Evolutionary conservation across 305 asterid genomes (phyloP).

Genomic region (Ruellia speciosa): DNA sequence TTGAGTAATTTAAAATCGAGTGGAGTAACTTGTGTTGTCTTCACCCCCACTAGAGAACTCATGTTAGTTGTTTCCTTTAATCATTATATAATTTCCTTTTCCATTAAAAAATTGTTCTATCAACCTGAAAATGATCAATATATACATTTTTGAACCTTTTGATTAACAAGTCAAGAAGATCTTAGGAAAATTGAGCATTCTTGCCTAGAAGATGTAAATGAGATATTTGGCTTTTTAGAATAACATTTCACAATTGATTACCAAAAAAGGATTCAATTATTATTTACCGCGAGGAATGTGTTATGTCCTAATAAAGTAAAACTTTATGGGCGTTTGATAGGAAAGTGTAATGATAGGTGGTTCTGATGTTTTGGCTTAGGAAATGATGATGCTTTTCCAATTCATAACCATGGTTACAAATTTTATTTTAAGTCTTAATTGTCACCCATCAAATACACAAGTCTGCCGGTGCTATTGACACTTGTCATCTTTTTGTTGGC

Average conservation of each 20-base stretch:
- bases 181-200: slow-evolving; percentile 6
- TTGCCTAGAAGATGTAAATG: slow-evolving; percentile 1
- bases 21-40: too few species aligned
- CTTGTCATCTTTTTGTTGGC: background rate
- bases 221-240: slow-evolving; percentile 1
- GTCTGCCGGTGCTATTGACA: background rate
- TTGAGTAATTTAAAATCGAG: too few species aligned
- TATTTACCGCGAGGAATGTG: too few species aligned
- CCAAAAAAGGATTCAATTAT: background rate
- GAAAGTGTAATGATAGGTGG: too few species aligned
- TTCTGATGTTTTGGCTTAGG: background rate
- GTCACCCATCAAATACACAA: background rate
- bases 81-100: too few species aligned
- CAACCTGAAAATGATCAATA: too few species aligned
- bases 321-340: too few species aligned
- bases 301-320: too few species aligned
- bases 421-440: background rate
- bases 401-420: background rate
- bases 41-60: too few species aligned
- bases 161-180: background rate
- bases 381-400: background rate
- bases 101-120: too few species aligned
- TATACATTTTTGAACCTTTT: too few species aligned
- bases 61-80: too few species aligned
- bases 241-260: slow-evolving; percentile 7